Evolutionary conservation across 495 filamentous ascomycete genomes (phyloP).

Genomic region (Daldinia caldariorum): DNA sequence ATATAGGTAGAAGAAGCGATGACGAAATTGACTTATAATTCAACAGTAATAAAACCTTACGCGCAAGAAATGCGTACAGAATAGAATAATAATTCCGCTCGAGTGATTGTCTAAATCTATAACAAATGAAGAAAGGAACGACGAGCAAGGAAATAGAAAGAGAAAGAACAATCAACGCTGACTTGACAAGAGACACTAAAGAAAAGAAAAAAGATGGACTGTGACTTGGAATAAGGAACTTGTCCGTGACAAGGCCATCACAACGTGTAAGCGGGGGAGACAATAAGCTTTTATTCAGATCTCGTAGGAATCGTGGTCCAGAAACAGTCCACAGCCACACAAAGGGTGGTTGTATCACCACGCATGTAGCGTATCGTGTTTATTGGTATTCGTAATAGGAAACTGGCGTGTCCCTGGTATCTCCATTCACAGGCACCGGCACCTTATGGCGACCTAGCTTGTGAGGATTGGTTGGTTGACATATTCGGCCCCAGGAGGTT

Average conservation of each 20-base stretch:
- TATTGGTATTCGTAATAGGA: slow-evolving; percentile 24
- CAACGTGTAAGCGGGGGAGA: slow-evolving; percentile 19
- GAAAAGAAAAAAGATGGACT: slow-evolving; percentile 40
- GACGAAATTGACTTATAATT: slow-evolving; percentile 17
- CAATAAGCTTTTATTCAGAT: slow-evolving; percentile 32
- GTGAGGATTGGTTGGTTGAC: slow-evolving; percentile 28
- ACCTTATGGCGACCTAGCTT: slow-evolving; percentile 7
- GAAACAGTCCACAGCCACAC: slow-evolving; percentile 15
- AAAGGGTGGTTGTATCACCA: slow-evolving; percentile 20
- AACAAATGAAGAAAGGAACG: slow-evolving; percentile 21
- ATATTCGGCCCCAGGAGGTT: not conserved
- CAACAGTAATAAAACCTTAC: slow-evolving; percentile 13
- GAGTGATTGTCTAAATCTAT: slow-evolving; percentile 27
- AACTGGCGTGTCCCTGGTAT: slow-evolving; percentile 14
- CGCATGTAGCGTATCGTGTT: slow-evolving; percentile 24
- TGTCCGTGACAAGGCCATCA: slow-evolving; percentile 16
- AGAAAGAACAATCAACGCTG: slow-evolving; percentile 38
- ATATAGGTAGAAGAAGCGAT: slow-evolving; percentile 1
- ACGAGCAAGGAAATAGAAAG: slow-evolving; percentile 13
- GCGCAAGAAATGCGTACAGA: slow-evolving; percentile 8
- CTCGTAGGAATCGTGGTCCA: slow-evolving; percentile 18
- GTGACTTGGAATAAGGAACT: slow-evolving; percentile 19
- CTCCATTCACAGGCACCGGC: slow-evolving; percentile 7
- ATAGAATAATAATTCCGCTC: slow-evolving; percentile 20
- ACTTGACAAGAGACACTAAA: slow-evolving; percentile 24